These are phyloP conservation scores for Populus ilicifolia DNA, from an alignment of 345 rosid species.

Conservation along the genomic window DNA sequence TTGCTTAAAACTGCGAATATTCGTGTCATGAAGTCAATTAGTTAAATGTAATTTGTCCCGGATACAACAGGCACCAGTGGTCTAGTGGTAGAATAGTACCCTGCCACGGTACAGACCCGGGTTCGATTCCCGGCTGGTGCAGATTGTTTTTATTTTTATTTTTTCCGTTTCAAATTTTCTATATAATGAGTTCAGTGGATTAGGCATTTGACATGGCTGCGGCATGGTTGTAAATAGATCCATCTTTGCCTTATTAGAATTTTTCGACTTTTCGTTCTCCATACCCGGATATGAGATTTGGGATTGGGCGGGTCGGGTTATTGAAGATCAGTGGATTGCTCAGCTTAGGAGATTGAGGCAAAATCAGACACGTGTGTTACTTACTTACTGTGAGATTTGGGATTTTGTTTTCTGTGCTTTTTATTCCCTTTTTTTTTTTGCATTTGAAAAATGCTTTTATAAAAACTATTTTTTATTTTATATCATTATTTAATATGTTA, in stretches of 20 bases:
- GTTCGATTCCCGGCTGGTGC: slow-evolving; percentile 25
- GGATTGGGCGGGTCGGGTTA: slow-evolving; percentile 58
- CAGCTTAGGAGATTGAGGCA: slow-evolving; percentile 53
- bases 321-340: slow-evolving; percentile 76
- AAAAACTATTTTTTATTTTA: no score
- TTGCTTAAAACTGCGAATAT: neutral
- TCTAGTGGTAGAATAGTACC: slow-evolving; percentile 50
- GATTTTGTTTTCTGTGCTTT: neutral
- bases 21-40: fast-evolving
- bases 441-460: no score
- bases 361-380: no score
- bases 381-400: neutral
- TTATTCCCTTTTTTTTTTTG: no score
- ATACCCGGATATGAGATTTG: no score
- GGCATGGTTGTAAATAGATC: no score
- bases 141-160: neutral
- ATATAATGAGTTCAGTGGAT: neutral
- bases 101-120: slow-evolving; percentile 30
- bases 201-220: no score
- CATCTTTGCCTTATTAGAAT: no score
- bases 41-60: fast-evolving
- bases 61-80: slow-evolving; percentile 28
- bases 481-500: no score
- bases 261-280: no score
- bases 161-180: neutral